phyloP scores from a whole-genome alignment of 2,329 filamentous ascomycete species.

The Cladosporium velox region DNA sequence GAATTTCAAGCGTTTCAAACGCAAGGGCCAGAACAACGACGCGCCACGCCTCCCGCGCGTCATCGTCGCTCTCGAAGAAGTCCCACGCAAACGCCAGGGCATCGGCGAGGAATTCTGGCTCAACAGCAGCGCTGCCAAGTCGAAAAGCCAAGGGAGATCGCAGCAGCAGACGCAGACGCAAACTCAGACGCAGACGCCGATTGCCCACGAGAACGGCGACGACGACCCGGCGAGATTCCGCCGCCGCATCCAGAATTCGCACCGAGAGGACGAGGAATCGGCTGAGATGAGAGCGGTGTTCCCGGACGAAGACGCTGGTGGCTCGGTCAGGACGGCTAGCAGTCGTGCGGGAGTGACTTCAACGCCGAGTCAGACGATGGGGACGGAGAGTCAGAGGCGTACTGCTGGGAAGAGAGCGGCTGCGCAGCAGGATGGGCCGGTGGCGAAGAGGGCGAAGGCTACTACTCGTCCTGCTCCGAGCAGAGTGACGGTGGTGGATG shows the following conservation, averaged over 20 bases:
- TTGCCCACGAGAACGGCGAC: conserved; percentile 26
- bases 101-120: conserved; percentile 78
- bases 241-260: conserved; percentile 32
- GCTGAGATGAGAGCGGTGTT: conserved; percentile 23
- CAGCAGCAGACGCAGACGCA: conserved; percentile 28
- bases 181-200: conserved; percentile 9
- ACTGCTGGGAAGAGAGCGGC: conserved; percentile 34
- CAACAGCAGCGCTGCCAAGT: conserved; percentile 22
- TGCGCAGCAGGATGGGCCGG: conserved; percentile 26
- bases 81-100: conserved; percentile 69
- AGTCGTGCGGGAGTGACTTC: background rate
- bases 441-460: conserved; percentile 34
- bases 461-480: conserved; percentile 29
- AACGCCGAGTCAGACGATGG: conserved; percentile 29
- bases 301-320: conserved; percentile 23
- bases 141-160: conserved; percentile 23
- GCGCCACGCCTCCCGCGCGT: conserved; percentile 54
- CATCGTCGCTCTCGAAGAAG: conserved; percentile 72
- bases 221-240: conserved; percentile 33
- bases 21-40: conserved; percentile 53
- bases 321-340: background rate
- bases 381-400: conserved; percentile 25
- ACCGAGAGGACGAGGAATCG: conserved; percentile 33
- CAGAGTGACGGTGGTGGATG: conserved; percentile 40
- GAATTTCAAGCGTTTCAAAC: conserved; percentile 90